Percentiles rank a stretch among this genome's conserved stretches.
These are phyloP conservation scores for Pseudopithomyces chartarum DNA, from an alignment of 2,329 filamentous ascomycete genomes.

Conservation along the genomic window DNA sequence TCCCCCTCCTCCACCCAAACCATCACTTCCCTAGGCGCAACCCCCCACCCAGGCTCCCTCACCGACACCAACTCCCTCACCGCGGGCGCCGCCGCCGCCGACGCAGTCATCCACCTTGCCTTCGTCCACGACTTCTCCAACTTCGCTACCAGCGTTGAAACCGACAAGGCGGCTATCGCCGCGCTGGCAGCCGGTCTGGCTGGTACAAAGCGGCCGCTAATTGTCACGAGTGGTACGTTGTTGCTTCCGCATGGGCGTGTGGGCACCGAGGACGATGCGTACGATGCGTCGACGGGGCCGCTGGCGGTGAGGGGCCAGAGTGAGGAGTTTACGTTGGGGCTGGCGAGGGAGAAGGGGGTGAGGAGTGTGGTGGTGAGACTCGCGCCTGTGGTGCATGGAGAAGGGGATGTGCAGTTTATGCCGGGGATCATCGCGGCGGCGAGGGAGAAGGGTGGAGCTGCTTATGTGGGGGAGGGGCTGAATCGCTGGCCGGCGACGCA, in stretches of 20 bases:
- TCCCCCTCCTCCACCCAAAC: slow-evolving; percentile 33
- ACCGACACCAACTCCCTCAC: slow-evolving; percentile 43
- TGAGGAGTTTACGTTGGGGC: not conserved
- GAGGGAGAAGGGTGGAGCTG: slow-evolving; percentile 30
- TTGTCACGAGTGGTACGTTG: slow-evolving; percentile 47
- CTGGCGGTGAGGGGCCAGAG: slow-evolving; percentile 20
- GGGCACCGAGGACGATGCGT: slow-evolving; percentile 36
- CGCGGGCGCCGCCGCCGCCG: slow-evolving; percentile 35
- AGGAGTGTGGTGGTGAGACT: slow-evolving; percentile 46
- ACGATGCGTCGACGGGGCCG: slow-evolving; percentile 6
- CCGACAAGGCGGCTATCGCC: slow-evolving; percentile 43
- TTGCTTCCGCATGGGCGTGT: slow-evolving; percentile 27
- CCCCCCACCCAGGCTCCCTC: slow-evolving; percentile 42
- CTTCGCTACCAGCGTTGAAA: slow-evolving; percentile 17
- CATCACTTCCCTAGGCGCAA: slow-evolving; percentile 40
- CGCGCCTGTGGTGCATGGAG: slow-evolving; percentile 47
- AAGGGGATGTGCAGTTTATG: slow-evolving; percentile 40
- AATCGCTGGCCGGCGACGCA: slow-evolving; percentile 46
- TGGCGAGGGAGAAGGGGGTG: slow-evolving; percentile 28
- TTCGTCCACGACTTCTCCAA: slow-evolving; percentile 49
- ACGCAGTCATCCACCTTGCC: slow-evolving; percentile 50
- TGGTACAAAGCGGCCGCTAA: slow-evolving; percentile 41
- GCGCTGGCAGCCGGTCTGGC: slow-evolving; percentile 43
- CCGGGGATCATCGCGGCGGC: slow-evolving; percentile 32
- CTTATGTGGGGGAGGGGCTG: slow-evolving; percentile 40